Percentiles rank a stretch among this genome's conserved stretches.
These are phyloP conservation scores for Mycotypha africana DNA, from an alignment of 371 early-diverging fungal species.

Conservation along the genomic window DNA sequence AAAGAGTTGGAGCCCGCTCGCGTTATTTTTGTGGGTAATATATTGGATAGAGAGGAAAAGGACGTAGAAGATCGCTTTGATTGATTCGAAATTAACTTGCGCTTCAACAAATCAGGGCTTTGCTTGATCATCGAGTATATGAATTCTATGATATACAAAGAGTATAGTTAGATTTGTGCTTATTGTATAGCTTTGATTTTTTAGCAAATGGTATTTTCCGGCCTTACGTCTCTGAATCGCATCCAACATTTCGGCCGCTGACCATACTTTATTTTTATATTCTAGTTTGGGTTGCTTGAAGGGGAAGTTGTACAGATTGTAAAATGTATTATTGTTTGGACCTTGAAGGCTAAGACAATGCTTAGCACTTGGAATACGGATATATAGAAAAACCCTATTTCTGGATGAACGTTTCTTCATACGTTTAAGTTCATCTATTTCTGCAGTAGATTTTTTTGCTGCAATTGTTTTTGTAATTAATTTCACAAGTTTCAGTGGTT, in stretches of 20 bases:
- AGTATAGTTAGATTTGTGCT: too few species aligned
- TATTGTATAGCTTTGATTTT: constrained; percentile 56
- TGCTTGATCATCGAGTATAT: too few species aligned
- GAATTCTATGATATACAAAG: too few species aligned
- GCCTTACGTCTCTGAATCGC: constrained; percentile 55
- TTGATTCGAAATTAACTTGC: too few species aligned
- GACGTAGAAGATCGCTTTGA: too few species aligned
- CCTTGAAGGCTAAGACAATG: constrained; percentile 71
- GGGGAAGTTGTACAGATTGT: constrained; percentile 64
- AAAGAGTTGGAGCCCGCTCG: too few species aligned
- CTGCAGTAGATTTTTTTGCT: too few species aligned
- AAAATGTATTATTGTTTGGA: constrained; percentile 64
- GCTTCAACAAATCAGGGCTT: too few species aligned
- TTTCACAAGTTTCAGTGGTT: constrained; percentile 11
- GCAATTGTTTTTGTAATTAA: constrained; percentile 5
- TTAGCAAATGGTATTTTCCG: constrained; percentile 19
- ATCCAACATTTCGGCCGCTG: constrained; percentile 61
- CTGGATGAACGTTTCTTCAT: constrained; percentile 69
- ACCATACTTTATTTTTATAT: constrained; percentile 74
- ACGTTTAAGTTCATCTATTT: constrained; percentile 40
- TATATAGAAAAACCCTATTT: constrained; percentile 69
- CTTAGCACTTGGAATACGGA: constrained; percentile 63
- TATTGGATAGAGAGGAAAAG: too few species aligned
- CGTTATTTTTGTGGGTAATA: too few species aligned
- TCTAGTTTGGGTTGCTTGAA: constrained; percentile 71